Evolutionary conservation across 2,329 filamentous ascomycete genomes (phyloP), one percentile per base, ranked within the genome.

Genomic region (Ophiostoma perfectum): DNA sequence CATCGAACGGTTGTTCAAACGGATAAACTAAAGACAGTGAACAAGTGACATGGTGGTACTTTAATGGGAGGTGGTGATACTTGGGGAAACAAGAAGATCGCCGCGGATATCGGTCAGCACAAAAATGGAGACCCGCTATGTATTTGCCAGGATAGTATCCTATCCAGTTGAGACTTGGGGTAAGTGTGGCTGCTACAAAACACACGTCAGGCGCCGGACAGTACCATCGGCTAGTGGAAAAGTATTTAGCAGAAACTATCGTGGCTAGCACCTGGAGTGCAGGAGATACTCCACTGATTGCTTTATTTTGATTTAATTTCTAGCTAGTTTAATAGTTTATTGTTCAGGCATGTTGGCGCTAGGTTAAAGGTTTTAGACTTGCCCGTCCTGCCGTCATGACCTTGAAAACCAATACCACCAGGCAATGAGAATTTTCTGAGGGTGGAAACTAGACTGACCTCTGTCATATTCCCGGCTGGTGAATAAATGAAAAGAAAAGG

Each of bases 211-310:
- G 4, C 7, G 49, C 5, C 7, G 49, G 14, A 12, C 27, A 55
- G 18, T 38, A 45, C 38, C n/a, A 58, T 11, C 5, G 38, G 12
- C 11, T 39, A n/a, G 47, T 41, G 66, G 66, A 65, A 65, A 49
- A 68, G 55, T 39, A 11, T 47, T 68, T 68, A 68, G 18, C 62
- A 68, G 66, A 27, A 27, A 27, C 27, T 27, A 27, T 27, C 27
- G 47, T 38, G 7, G 18, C n/a, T 2, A 38, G 55, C 4, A 16
- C 4, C 52, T 58, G 52, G 27, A 36, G 27, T 58, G 52, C 36
- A 38, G 27, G 55, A 39, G 7, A 60, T 7, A 60, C 55, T 12
- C 55, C 55, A 60, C 55, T 38, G 27, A 60, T 9, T 9, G 3
- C 12, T 8, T 60, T 39, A 38, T 60, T 60, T 14, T 39, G 9